These are phyloP conservation scores for Xylaria telfairii DNA, from an alignment of 495 filamentous ascomycete genomes.

Conservation along the genomic window DNA sequence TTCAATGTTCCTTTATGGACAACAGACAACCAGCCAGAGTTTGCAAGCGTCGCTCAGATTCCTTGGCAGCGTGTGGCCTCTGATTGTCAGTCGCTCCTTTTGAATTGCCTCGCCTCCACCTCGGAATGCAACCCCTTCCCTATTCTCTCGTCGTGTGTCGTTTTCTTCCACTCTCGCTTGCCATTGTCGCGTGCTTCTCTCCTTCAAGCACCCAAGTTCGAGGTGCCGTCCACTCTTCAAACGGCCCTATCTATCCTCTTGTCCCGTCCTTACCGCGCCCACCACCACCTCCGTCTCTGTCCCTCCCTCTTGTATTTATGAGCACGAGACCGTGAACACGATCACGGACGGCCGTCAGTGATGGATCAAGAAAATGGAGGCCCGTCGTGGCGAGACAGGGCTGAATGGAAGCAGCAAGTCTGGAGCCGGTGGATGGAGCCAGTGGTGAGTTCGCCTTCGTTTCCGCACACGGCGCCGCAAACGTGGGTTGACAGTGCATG, in stretches of 20 bases:
- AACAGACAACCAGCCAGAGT: not conserved
- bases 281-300: not conserved
- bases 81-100: slow-evolving; percentile 5
- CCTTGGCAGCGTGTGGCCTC: slow-evolving; percentile 1
- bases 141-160: slow-evolving; percentile 1
- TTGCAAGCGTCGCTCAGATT: not conserved
- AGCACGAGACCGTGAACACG: slow-evolving; percentile 7
- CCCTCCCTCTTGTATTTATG: slow-evolving; percentile 5
- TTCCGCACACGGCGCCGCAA: not conserved
- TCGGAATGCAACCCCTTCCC: slow-evolving; percentile 21
- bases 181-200: slow-evolving; percentile 18
- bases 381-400: slow-evolving; percentile 27
- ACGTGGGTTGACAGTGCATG: not conserved
- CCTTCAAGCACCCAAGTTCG: not conserved
- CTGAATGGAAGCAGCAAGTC: slow-evolving; percentile 30
- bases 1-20: not conserved
- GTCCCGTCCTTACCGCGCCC: not conserved
- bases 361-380: slow-evolving; percentile 25
- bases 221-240: not conserved
- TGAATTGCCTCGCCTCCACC: slow-evolving; percentile 10
- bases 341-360: not conserved
- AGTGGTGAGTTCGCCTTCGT: slow-evolving; percentile 10
- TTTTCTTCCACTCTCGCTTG: slow-evolving; percentile 9
- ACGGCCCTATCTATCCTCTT: not conserved
- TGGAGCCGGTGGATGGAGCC: slow-evolving; percentile 30